Base-by-base conservation (phyloP, 805 yeast genomes). In the Danielia oregonensis region DNA sequence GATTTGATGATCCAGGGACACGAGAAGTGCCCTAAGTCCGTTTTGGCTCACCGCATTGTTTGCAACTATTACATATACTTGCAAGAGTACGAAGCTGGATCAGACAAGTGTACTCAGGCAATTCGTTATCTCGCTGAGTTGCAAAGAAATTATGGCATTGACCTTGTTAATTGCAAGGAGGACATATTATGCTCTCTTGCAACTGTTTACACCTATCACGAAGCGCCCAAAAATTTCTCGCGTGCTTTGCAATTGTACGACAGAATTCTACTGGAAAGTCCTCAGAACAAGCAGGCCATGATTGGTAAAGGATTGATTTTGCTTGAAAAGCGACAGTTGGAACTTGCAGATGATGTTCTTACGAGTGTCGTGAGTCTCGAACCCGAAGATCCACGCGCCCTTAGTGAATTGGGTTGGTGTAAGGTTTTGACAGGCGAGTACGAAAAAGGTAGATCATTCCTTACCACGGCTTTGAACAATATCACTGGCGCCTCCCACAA, bases 161-260 rank as follows among this genome's bases (percentile, higher is more conserved):
- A 57, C 7, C 63, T 86, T 25, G 53, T 55, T 1, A 61, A 77
- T 42, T 68, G 88, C 1, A 76, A 70, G 44, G 70, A 69, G 33
- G 83, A 79, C 33, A 60, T 86, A 15, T 65, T 82, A 6, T 70
- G 87, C 24, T 68, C 76, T 16, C 65, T 86, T 35, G 97, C 93
- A 0, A 74, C 79, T 0, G 72, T 83, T 1, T 86, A 88, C 52
- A 85, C 95, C 0, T 82, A 86, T 52, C 74, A 80, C 51, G 96
- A 91, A 55, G 84, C 97, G 0, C 98, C 97, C 8, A 87, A 87
- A 57, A 85, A 91, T 58, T 86, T 77, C 51, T 68, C 75, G 2
- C 68, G 80, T 17, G 97, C 98, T 0, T 52, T 82, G 18, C 76
- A 76, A 31, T 57, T 88, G 11, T 93, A 82, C 56, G 82, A 83